Evolutionary conservation across 495 filamentous ascomycete genomes (phyloP).

Genomic region (Penicillium ucsense): DNA sequence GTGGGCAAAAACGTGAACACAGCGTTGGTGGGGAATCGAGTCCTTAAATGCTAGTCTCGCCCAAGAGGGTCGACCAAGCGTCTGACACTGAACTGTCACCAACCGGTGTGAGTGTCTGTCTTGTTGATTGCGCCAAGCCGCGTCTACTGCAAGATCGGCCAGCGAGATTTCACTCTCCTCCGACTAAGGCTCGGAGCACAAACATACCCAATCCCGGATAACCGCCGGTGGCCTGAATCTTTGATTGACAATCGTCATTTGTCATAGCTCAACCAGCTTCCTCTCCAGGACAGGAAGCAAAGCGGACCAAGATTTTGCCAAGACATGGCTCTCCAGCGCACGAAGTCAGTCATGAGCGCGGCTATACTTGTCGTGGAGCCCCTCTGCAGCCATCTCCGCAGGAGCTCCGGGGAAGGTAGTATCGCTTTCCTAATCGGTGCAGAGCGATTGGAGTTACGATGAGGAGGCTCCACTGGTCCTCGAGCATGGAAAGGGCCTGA

Average conservation of each 20-base stretch:
- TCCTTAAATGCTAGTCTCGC: background rate
- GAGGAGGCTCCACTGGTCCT: constrained; percentile 2
- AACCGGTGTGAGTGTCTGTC: no score
- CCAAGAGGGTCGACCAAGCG: background rate
- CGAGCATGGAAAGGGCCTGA: background rate
- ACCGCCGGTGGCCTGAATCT: background rate
- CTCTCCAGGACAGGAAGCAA: background rate
- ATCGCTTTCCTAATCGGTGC: constrained; percentile 5
- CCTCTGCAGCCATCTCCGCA: constrained; percentile 10
- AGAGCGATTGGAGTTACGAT: constrained; percentile 1
- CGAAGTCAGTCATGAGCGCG: constrained; percentile 1
- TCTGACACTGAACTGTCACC: background rate
- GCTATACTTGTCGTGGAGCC: constrained; percentile 4
- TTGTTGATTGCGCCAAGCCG: background rate
- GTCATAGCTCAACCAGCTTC: background rate
- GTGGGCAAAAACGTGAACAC: no score
- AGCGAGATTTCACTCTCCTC: background rate
- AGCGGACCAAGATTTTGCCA: background rate
- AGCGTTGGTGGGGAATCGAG: no score
- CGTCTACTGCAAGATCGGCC: background rate
- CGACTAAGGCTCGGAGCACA: no score
- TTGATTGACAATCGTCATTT: background rate
- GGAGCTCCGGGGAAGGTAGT: constrained; percentile 17
- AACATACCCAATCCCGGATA: background rate
- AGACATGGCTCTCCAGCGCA: background rate